Evolutionary conservation across 140 eudicot species (phyloP).

Genomic region (Oenanthe javanica): DNA sequence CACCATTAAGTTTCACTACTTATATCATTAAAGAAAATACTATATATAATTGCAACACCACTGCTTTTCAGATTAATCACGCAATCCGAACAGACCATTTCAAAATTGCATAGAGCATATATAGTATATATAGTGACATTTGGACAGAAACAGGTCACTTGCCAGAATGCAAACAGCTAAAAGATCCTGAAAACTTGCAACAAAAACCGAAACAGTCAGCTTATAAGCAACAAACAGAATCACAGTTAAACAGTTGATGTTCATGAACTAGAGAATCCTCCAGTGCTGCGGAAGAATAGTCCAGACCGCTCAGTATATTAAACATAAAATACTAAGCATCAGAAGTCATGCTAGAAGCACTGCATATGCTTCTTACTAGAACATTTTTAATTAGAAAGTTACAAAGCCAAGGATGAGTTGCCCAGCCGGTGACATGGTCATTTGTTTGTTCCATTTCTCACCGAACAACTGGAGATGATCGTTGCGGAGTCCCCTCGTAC

Average conservation of each 20-base stretch:
- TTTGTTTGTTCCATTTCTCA: slow-evolving; percentile 23
- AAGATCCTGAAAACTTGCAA: not conserved
- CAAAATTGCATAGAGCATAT: no score
- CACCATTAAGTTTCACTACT: no score
- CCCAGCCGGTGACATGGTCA: slow-evolving; percentile 34
- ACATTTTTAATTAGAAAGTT: slow-evolving; percentile 18
- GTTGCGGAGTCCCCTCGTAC: slow-evolving; percentile 24
- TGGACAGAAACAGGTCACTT: no score
- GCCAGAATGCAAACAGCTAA: not conserved
- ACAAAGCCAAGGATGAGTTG: slow-evolving; percentile 99
- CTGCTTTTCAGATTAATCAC: no score
- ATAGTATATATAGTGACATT: no score
- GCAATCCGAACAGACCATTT: no score
- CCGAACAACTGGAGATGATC: slow-evolving; percentile 41
- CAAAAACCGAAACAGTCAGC: not conserved
- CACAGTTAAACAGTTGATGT: not conserved
- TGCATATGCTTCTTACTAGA: not conserved
- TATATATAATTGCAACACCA: no score
- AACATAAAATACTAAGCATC: not conserved
- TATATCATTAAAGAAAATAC: no score
- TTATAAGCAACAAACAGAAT: not conserved
- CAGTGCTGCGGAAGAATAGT: not conserved
- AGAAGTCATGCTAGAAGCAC: not conserved
- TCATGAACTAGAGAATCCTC: not conserved
- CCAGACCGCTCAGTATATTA: not conserved